Evolutionary conservation across 2,329 filamentous ascomycete species (phyloP).

Genomic region (Pseudogymnoascus sp.): DNA sequence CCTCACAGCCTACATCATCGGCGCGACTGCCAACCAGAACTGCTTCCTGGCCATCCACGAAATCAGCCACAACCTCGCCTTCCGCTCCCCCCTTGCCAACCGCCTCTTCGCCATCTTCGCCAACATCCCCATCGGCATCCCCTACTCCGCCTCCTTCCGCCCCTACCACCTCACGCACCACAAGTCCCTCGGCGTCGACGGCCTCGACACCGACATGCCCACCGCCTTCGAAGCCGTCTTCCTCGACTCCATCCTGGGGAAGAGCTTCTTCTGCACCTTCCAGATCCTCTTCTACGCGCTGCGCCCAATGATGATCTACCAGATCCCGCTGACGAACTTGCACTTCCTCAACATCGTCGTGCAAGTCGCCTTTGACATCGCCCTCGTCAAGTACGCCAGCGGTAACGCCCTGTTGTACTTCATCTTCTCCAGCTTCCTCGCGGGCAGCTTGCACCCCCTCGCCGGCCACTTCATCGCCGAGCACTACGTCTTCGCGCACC

Average conservation of each 20-base stretch:
- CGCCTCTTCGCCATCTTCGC: slow-evolving; percentile 84
- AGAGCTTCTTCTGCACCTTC: slow-evolving; percentile 98
- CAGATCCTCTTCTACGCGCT: slow-evolving; percentile 98
- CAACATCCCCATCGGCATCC: slow-evolving; percentile 90
- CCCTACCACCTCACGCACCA: slow-evolving; percentile 98
- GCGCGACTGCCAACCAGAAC: slow-evolving; percentile 96
- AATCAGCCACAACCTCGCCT: slow-evolving; percentile 96
- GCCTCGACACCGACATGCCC: slow-evolving; percentile 91
- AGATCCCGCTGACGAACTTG: slow-evolving; percentile 76
- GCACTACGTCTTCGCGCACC: slow-evolving; percentile 73
- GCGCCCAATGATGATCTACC: slow-evolving; percentile 90
- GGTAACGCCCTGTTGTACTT: slow-evolving; percentile 70
- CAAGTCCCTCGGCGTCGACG: slow-evolving; percentile 95
- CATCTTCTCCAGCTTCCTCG: slow-evolving; percentile 83
- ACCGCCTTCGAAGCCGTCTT: slow-evolving; percentile 86
- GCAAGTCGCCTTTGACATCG: slow-evolving; percentile 72
- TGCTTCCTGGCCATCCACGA: slow-evolving; percentile 98
- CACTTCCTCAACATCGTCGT: slow-evolving; percentile 74
- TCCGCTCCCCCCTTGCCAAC: slow-evolving; percentile 73
- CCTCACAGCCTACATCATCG: slow-evolving; percentile 80
- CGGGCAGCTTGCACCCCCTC: slow-evolving; percentile 86
- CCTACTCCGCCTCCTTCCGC: slow-evolving; percentile 92
- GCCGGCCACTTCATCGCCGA: slow-evolving; percentile 98
- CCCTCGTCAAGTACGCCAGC: slow-evolving; percentile 55
- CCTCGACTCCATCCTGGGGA: slow-evolving; percentile 89